Conservation (phyloP, 768 basidiomycete species). For the Mycena albidolilacea region DNA sequence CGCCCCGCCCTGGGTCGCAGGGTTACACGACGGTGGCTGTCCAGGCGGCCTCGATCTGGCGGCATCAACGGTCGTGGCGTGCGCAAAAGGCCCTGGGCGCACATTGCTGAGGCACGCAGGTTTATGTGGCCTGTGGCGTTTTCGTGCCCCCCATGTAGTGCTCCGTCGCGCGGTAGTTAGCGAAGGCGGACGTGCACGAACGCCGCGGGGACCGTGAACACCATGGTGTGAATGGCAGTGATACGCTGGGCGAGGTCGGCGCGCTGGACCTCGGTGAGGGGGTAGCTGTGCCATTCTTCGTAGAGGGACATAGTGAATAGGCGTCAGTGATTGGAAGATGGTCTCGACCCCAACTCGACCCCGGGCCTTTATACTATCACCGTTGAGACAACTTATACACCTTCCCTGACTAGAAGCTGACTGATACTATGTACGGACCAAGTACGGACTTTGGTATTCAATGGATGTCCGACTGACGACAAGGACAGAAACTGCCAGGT, state of each 20-base stretch:
- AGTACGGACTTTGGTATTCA: no score
- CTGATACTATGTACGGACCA: no score
- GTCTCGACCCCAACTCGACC: no score
- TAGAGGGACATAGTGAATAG: slow-evolving; percentile 29
- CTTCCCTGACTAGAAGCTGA: no score
- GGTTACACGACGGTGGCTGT: slow-evolving; percentile 17
- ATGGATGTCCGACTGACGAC: no score
- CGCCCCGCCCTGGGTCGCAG: slow-evolving; percentile 18
- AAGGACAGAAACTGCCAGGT: no score
- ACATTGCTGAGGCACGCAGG: slow-evolving; percentile 25
- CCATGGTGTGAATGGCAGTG: slow-evolving; percentile 23
- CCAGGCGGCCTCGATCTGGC: slow-evolving; percentile 27
- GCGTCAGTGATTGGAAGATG: slow-evolving; percentile 11
- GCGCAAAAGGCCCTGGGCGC: slow-evolving; percentile 21
- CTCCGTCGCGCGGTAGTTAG: slow-evolving; percentile 25
- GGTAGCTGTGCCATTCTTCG: slow-evolving; percentile 32
- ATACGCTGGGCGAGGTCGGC: slow-evolving; percentile 31
- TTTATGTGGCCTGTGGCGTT: slow-evolving; percentile 22
- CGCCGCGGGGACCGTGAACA: slow-evolving; percentile 28
- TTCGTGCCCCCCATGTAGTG: slow-evolving; percentile 29
- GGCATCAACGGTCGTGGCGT: slow-evolving; percentile 26
- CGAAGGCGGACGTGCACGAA: slow-evolving; percentile 27
- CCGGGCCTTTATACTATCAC: slow-evolving; percentile 29
- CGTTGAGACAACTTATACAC: no score
- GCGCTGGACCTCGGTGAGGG: slow-evolving; percentile 27